phyloP scores from a whole-genome alignment of 2,329 filamentous ascomycete species.

The Waltergamsia citrina region DNA sequence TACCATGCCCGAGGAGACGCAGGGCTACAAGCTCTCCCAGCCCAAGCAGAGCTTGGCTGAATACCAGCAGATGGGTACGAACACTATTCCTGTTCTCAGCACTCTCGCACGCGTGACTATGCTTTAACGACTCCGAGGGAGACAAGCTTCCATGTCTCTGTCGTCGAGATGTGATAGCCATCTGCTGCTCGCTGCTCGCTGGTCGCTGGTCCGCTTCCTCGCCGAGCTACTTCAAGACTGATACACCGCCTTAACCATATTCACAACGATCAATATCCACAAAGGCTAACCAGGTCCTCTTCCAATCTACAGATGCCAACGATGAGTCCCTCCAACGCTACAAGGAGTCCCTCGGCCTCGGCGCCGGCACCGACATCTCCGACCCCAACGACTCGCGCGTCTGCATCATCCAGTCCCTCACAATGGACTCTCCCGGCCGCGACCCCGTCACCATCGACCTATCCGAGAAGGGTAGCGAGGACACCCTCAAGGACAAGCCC shows the following conservation, averaged over 20 bases:
- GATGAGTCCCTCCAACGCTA: constrained; percentile 96
- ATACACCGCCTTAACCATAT: background rate
- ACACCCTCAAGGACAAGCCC: constrained; percentile 76
- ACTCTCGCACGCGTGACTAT: too few relatives aligned
- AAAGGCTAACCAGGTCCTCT: too few relatives aligned
- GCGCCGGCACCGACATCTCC: constrained; percentile 61
- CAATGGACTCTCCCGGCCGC: constrained; percentile 77
- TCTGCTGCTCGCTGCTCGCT: too few relatives aligned
- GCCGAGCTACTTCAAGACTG: background rate
- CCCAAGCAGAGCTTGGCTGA: constrained; percentile 93
- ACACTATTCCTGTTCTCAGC: background rate
- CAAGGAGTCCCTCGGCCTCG: constrained; percentile 91
- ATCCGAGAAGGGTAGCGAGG: constrained; percentile 61
- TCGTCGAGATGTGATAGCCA: too few relatives aligned
- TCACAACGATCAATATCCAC: background rate
- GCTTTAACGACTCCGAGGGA: too few relatives aligned
- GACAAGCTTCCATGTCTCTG: too few relatives aligned
- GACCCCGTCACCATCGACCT: constrained; percentile 84
- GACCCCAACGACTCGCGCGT: constrained; percentile 77
- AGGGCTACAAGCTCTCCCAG: constrained; percentile 97
- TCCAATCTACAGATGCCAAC: constrained; percentile 44
- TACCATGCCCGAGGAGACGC: constrained; percentile 75
- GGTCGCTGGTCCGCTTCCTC: background rate
- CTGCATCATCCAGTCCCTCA: constrained; percentile 87
- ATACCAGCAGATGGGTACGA: constrained; percentile 85